Conservation (phyloP, 75 land plant species). For the Pinus taeda region DNA sequence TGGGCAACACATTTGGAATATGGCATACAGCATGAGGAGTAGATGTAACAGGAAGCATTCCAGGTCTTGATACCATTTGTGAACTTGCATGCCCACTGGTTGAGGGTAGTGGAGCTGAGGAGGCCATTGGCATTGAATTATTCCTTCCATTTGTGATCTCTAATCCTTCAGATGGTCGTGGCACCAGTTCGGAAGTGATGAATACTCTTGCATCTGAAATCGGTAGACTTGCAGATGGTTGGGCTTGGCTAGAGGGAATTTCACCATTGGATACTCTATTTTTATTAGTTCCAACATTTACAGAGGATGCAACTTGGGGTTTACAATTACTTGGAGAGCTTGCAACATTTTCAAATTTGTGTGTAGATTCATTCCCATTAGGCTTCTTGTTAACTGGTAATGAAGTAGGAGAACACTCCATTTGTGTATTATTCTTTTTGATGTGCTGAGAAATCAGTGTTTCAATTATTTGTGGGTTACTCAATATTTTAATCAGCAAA, state of each 20-base stretch:
- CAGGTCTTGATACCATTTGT: background rate
- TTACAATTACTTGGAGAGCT: constrained; percentile 2
- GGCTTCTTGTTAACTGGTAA: constrained; percentile 7
- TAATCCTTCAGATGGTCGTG: constrained; percentile 2
- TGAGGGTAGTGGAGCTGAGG: constrained; percentile 1
- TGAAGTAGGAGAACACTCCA: constrained; percentile 3
- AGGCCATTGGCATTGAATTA: background rate
- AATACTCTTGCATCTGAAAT: background rate
- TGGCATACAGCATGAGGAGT: background rate
- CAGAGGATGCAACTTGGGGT: constrained; percentile 1
- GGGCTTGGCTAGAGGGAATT: background rate
- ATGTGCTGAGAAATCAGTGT: constrained; percentile 24
- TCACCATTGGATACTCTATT: background rate
- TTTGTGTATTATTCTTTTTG: background rate
- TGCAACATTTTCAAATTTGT: background rate
- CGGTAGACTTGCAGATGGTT: constrained; percentile 4
- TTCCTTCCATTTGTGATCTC: background rate
- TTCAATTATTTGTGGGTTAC: constrained; percentile 54
- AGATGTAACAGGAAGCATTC: background rate
- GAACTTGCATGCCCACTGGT: background rate
- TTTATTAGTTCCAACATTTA: constrained; percentile 9
- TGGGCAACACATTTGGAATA: constrained; percentile 1
- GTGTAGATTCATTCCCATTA: constrained; percentile 13
- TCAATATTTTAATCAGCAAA: constrained; percentile 60
- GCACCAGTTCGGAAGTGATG: background rate